These are phyloP conservation scores for Blastocystis sp. DNA, from an alignment of 352 stramenopile genomes.

Conservation along the genomic window DNA sequence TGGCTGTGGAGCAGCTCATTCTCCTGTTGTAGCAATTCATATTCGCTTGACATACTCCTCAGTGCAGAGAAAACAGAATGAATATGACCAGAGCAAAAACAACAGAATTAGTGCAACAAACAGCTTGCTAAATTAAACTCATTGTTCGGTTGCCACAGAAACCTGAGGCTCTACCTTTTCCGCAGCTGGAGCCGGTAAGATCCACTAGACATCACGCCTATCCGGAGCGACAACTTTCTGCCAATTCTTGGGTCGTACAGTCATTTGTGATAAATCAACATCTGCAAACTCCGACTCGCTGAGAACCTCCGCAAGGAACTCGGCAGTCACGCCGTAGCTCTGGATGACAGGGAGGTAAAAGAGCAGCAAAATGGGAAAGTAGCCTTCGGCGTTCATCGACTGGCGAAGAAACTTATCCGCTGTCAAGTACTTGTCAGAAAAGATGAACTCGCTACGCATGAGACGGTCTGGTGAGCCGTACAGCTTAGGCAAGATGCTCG, in stretches of 20 bases:
- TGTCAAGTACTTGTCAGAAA: conserved; percentile 45
- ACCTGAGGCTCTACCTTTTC: background rate
- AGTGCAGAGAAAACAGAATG: background rate
- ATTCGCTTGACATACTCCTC: background rate
- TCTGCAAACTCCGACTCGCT: background rate
- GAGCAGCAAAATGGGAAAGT: conserved; percentile 48
- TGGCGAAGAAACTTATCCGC: conserved; percentile 41
- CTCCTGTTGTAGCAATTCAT: conserved; percentile 1
- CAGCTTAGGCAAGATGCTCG: conserved; percentile 24
- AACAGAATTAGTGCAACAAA: background rate
- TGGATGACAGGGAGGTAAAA: conserved; percentile 51
- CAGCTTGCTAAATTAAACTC: background rate
- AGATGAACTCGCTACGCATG: conserved; percentile 25
- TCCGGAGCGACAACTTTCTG: background rate
- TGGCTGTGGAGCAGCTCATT: conserved; percentile 20
- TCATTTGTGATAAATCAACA: conserved; percentile 11
- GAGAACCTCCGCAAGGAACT: background rate
- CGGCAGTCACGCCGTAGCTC: background rate
- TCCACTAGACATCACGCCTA: background rate
- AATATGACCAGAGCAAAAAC: background rate
- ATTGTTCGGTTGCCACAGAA: background rate
- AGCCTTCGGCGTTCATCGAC: conserved; percentile 58
- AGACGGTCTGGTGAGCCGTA: background rate
- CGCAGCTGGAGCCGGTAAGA: background rate
- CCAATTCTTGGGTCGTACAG: conserved; percentile 47